Percentiles rank a stretch among this genome's conserved stretches.
Conservation (phyloP, 164 flowering plant species). For the Berberis thunbergii region DNA sequence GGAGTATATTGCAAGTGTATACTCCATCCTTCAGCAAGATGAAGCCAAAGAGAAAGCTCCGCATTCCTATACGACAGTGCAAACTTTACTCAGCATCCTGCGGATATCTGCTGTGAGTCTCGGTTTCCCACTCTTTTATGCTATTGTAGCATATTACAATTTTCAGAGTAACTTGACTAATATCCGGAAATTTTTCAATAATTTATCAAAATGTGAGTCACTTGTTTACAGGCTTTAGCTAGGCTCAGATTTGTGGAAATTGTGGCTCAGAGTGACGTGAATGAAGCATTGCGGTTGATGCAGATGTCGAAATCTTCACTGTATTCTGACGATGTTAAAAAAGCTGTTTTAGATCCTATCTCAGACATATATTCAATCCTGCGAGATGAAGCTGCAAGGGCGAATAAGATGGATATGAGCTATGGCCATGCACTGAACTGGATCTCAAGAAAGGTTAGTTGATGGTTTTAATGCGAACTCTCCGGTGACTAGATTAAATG, state of each 20-base stretch:
- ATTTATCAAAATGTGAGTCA: no score
- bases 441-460: conserved; percentile 93
- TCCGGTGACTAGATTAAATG: no score
- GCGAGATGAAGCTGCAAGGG: conserved; percentile 93
- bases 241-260: conserved; percentile 88
- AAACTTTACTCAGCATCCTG: conserved; percentile 95
- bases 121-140: not conserved
- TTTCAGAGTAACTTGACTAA: no score
- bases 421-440: conserved; percentile 93
- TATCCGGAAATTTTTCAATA: no score
- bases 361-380: conserved; percentile 92
- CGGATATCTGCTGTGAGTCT: conserved; percentile 86
- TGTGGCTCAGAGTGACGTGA: conserved; percentile 97
- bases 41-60: conserved; percentile 89
- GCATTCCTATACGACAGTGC: conserved; percentile 88
- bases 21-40: conserved; percentile 88
- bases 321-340: conserved; percentile 88
- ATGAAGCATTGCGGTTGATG: conserved; percentile 94
- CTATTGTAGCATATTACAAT: not conserved
- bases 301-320: conserved; percentile 98
- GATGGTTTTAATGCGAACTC: not conserved
- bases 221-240: conserved; percentile 69
- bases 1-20: conserved; percentile 91
- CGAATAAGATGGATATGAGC: conserved; percentile 61
- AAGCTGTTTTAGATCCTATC: conserved; percentile 92